Percentiles rank a stretch among this genome's conserved stretches.
Conservation (phyloP, 768 basidiomycete genomes). For the Lactifluus pinguis region DNA sequence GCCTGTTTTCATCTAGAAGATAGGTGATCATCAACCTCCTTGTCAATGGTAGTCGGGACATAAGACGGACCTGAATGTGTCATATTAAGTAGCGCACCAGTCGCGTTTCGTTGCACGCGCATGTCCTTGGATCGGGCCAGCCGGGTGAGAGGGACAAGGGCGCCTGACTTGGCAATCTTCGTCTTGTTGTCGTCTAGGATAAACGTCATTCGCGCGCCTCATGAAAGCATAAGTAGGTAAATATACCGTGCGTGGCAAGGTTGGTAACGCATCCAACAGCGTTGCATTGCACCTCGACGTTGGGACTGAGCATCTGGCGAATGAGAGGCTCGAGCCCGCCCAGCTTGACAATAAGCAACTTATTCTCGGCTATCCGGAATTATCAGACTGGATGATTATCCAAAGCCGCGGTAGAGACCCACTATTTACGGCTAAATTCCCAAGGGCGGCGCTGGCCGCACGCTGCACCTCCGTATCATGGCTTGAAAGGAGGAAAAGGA, state of each 20-base stretch:
- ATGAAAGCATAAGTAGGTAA: background rate
- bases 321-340: constrained; percentile 97
- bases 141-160: constrained; percentile 92
- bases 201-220: background rate
- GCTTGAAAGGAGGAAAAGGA: constrained; percentile 91
- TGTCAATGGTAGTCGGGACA: background rate
- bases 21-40: background rate
- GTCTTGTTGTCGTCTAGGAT: constrained; percentile 95
- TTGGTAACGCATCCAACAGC: constrained; percentile 99
- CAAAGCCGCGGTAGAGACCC: constrained; percentile 27
- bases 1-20: constrained; percentile 87
- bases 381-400: constrained; percentile 1
- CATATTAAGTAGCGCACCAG: constrained; percentile 97
- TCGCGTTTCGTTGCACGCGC: constrained; percentile 98
- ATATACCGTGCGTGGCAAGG: constrained; percentile 90
- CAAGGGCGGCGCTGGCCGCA: constrained; percentile 93
- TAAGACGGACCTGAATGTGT: constrained; percentile 80
- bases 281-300: constrained; percentile 99
- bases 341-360: constrained; percentile 94
- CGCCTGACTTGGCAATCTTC: constrained; percentile 98
- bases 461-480: constrained; percentile 99
- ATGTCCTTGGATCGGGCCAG: constrained; percentile 97
- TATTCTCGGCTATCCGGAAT: constrained; percentile 77
- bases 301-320: constrained; percentile 97
- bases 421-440: constrained; percentile 98